Evolutionary conservation across 225 moss, liverwort and hornwort genomes (phyloP), one percentile per base, ranked within the genome.

Genomic region (Marchantia paleacea): DNA sequence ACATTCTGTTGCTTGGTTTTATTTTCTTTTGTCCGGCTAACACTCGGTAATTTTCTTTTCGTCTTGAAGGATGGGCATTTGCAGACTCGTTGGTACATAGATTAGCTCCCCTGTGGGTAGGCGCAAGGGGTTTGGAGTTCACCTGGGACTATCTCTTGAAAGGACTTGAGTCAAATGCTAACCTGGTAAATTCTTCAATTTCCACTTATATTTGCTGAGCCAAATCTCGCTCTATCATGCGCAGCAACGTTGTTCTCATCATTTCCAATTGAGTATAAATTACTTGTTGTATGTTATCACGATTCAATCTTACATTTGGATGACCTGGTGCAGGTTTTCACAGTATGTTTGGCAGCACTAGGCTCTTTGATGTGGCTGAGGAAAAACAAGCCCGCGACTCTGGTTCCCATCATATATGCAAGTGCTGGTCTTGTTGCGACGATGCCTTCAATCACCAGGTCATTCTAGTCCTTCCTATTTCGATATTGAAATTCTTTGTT

Each of bases 111-210:
- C 82, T 95, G 30, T 99, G 99, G 95, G 87, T 99, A 19, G 99
- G 95, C 29, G 97, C 97, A 24, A 92, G 87, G 81, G 95, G 95
- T 31, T 83, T 95, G 26, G 99, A 99, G 80, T 99, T 99, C 62
- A 99, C 99, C 54, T 99, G 99, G 99, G 99, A 99, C 76, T 91
- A 91, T 83, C 72, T 99, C 29, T 81, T 99, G 80, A 92, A 94
- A 80, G 99, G 99, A 9, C 77, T 99, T 19, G 92, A 95, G 80
- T 87, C 92, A 7, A 99, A 99, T 81, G 94, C 94, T 53, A 92
- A 92, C 52, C 83, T 99, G 84, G 91, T 91, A 78, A 69, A 15
- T 74, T 66, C 66, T 48, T 58, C 63, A 64, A 13, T 30, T 24
- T 8, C n/a, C 62, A 6, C 62, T 6, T 62, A n/a, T 22, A 61